A percentile compares a stretch with the other conserved stretches of the same genome.
Evolutionary conservation across 2,329 filamentous ascomycete genomes (phyloP).

Genomic region (Aspergillus pseudoviridinutans): DNA sequence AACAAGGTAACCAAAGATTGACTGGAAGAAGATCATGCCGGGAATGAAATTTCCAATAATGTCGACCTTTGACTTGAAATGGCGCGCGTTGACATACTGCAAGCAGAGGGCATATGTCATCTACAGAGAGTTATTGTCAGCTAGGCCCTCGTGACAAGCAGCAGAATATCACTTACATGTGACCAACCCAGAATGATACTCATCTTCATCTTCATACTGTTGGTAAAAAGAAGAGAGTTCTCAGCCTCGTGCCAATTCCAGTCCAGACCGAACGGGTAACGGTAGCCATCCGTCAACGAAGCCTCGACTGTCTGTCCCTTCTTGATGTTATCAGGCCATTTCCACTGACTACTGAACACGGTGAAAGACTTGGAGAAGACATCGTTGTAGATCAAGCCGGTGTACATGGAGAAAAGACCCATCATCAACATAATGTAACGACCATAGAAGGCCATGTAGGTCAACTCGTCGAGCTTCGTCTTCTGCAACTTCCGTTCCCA

Average conservation of each 20-base stretch:
- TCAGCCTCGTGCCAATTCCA: constrained; percentile 96
- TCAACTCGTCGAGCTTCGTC: constrained; percentile 94
- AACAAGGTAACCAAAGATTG: constrained; percentile 95
- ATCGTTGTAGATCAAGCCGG: constrained; percentile 96
- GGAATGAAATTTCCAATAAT: constrained; percentile 97
- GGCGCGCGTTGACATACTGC: constrained; percentile 85
- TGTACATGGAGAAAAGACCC: constrained; percentile 95
- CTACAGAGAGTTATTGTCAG: constrained; percentile 23
- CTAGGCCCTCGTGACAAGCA: background rate
- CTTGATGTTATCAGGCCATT: constrained; percentile 69
- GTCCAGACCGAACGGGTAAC: constrained; percentile 93
- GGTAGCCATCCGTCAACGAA: constrained; percentile 67
- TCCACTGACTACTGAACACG: constrained; percentile 85
- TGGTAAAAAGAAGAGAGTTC: constrained; percentile 91
- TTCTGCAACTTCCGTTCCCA: constrained; percentile 78
- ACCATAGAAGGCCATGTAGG: constrained; percentile 98
- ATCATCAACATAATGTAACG: constrained; percentile 98
- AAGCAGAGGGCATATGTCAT: constrained; percentile 98
- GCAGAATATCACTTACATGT: constrained; percentile 50
- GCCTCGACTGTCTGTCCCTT: constrained; percentile 63
- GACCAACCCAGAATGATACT: constrained; percentile 96
- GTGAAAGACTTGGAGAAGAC: constrained; percentile 91
- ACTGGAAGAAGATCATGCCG: constrained; percentile 99
- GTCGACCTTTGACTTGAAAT: constrained; percentile 93
- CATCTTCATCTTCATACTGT: constrained; percentile 99